These are phyloP conservation scores for Strigomonas oncopelti DNA, from an alignment of 208 protist species.

Conservation along the genomic window DNA sequence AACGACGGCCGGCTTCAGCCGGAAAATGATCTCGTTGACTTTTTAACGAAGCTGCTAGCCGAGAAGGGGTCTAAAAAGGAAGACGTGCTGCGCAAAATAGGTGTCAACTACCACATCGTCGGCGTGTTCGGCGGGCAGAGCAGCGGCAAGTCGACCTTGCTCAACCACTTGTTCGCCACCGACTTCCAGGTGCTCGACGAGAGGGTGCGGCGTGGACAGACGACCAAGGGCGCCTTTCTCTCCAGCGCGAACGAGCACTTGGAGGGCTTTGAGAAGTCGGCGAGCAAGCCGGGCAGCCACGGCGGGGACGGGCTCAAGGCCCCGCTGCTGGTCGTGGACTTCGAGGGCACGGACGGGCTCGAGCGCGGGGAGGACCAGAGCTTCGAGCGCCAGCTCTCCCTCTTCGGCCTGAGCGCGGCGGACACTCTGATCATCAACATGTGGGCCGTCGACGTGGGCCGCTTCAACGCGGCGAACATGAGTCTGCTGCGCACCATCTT, in stretches of 20 bases:
- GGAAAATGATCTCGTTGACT: slow-evolving; percentile 46
- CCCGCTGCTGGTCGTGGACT: slow-evolving; percentile 93
- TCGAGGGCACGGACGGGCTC: slow-evolving; percentile 96
- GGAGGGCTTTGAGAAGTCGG: slow-evolving; percentile 19
- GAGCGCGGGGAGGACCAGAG: slow-evolving; percentile 95
- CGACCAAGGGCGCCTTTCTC: slow-evolving; percentile 93
- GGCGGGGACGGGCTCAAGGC: neutral
- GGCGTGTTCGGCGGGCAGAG: slow-evolving; percentile 95
- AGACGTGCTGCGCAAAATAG: slow-evolving; percentile 29
- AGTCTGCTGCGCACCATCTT: slow-evolving; percentile 94
- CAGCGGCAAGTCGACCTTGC: slow-evolving; percentile 96
- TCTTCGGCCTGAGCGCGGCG: slow-evolving; percentile 95
- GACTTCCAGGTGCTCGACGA: slow-evolving; percentile 94
- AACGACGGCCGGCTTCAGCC: slow-evolving; percentile 54
- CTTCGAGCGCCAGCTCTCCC: slow-evolving; percentile 95
- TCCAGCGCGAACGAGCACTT: slow-evolving; percentile 29
- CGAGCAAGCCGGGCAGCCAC: neutral
- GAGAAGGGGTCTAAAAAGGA: neutral
- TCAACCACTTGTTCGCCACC: slow-evolving; percentile 96
- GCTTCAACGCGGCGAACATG: slow-evolving; percentile 94
- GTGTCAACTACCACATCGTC: slow-evolving; percentile 85
- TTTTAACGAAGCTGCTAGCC: slow-evolving; percentile 24
- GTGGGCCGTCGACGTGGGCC: slow-evolving; percentile 96
- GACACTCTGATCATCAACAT: slow-evolving; percentile 98
- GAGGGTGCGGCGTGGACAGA: slow-evolving; percentile 83